Base-by-base conservation (phyloP, 306 rosid species). In the Rubus parviflorus region DNA sequence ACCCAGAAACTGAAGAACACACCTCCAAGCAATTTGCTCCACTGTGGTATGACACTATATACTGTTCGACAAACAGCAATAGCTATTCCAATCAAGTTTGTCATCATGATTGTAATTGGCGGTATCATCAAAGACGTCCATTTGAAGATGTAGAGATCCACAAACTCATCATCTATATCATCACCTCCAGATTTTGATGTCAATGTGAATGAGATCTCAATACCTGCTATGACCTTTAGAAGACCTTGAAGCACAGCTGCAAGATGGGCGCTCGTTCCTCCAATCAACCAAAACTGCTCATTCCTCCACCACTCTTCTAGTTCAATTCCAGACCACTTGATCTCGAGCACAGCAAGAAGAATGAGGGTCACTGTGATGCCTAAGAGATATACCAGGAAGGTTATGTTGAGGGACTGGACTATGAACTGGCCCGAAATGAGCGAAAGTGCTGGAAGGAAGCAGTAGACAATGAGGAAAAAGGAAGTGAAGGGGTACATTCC, bases 291-390 rank as follows among this genome's bases (percentile, higher is more conserved):
- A 74, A 91, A 91, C n/a, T 91, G 97, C 66, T 89, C 97, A 68
- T 91, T 91, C 74, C 97, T 85, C 97, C 97, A 89, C 97, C 94
- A 91, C 13, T 91, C 97, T 72, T 88, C 94, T 25, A 91, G 82
- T 7, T 77, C 86, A 16, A 91, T 89, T 15, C 94, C 92, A 0
- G 97, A 88, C 97, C 97, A 91, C 74, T 91, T 91, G 83, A 91
- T 82, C 79, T 91, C 97, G 4, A 91, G 86, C 9, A 70, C 84
- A 0, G 97, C 94, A 3, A 91, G 97, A 40, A 87, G 47, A 49
- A 91, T 80, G 57, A 91, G 97, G 72, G 91, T 82, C 79, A 89
- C 3, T 2, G 94, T 88, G 75, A 91, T 91, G 48, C 91, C 91
- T 75, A 91, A 63, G 49, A 91, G 94, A 85, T 88, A 91, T 7